Evolutionary conservation across 768 basidiomycete genomes (phyloP).

Genomic region (Hemileccinum rubropunctum): DNA sequence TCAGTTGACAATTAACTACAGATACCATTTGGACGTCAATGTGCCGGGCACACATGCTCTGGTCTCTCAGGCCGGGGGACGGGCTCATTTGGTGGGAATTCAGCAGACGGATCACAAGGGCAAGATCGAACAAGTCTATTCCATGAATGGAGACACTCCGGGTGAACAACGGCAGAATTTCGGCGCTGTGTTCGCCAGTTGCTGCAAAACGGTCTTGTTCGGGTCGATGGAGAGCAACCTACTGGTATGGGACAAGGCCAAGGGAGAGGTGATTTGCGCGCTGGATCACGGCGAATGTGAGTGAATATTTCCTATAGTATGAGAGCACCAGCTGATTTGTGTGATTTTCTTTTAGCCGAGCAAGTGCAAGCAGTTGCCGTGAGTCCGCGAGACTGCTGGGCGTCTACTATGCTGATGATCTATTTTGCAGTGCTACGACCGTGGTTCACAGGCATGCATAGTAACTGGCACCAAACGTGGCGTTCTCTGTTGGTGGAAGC

Average conservation of each 20-base stretch:
- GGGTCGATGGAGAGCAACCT: slow-evolving; percentile 53
- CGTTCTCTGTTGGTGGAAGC: slow-evolving; percentile 55
- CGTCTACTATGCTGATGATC: slow-evolving; percentile 26
- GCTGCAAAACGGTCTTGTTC: slow-evolving; percentile 54
- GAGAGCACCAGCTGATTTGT: slow-evolving; percentile 6
- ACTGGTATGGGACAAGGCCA: slow-evolving; percentile 61
- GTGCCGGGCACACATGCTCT: slow-evolving; percentile 48
- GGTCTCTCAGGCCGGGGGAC: slow-evolving; percentile 50
- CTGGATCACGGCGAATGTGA: slow-evolving; percentile 60
- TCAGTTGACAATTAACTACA: slow-evolving; percentile 25
- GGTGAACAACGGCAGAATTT: slow-evolving; percentile 35
- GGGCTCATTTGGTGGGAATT: slow-evolving; percentile 51
- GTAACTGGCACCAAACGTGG: slow-evolving; percentile 59
- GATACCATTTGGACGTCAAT: slow-evolving; percentile 54
- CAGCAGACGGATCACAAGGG: slow-evolving; percentile 49
- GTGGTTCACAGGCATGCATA: slow-evolving; percentile 37
- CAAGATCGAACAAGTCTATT: slow-evolving; percentile 51
- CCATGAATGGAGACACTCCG: slow-evolving; percentile 34
- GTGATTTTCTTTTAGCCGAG: slow-evolving; percentile 23
- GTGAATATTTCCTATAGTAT: slow-evolving; percentile 12
- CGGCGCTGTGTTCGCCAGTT: slow-evolving; percentile 53
- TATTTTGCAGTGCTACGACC: slow-evolving; percentile 44
- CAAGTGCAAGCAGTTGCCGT: slow-evolving; percentile 35
- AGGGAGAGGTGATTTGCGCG: slow-evolving; percentile 52
- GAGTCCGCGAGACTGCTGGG: slow-evolving; percentile 8